Percentiles rank a stretch among this genome's conserved stretches.
These are phyloP conservation scores for Colletotrichum shisoi DNA, from an alignment of 2,329 filamentous ascomycete species.

Conservation along the genomic window DNA sequence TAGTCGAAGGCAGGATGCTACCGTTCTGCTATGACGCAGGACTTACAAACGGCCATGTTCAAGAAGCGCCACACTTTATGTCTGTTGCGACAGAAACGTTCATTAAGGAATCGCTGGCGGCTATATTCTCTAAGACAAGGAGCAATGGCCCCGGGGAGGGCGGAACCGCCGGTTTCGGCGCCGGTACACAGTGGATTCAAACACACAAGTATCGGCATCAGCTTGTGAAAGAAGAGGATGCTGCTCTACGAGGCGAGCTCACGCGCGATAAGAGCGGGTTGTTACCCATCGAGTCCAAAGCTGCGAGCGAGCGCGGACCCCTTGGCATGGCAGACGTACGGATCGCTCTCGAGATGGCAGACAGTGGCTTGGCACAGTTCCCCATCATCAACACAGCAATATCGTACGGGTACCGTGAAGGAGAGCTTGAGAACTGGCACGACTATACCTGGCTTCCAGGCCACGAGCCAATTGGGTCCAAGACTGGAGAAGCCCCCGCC, in stretches of 20 bases:
- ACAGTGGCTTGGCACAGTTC: constrained; percentile 78
- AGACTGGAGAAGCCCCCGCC: constrained; percentile 44
- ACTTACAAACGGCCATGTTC: constrained; percentile 64
- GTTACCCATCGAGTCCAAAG: constrained; percentile 81
- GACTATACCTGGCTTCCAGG: constrained; percentile 64
- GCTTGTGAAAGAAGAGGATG: constrained; percentile 77
- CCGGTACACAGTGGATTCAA: constrained; percentile 75
- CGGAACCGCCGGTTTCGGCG: constrained; percentile 68
- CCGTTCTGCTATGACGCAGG: constrained; percentile 74
- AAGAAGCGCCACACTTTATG: constrained; percentile 70
- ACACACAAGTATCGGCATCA: constrained; percentile 80
- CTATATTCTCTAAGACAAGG: constrained; percentile 69
- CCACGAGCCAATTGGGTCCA: constrained; percentile 17
- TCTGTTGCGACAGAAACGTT: constrained; percentile 71
- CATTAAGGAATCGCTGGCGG: constrained; percentile 70
- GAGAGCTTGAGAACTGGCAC: constrained; percentile 73
- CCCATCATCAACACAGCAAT: constrained; percentile 77
- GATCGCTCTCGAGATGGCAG: constrained; percentile 77
- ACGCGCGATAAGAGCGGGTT: constrained; percentile 77
- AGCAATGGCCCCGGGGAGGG: constrained; percentile 71
- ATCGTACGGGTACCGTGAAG: constrained; percentile 75
- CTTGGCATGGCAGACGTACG: constrained; percentile 81
- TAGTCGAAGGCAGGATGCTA: constrained; percentile 70
- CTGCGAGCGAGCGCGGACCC: constrained; percentile 73
- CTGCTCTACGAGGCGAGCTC: constrained; percentile 75